Evolutionary conservation across 148 eudicot genomes (phyloP).

Genomic region (Mesembryanthemum crystallinum): DNA sequence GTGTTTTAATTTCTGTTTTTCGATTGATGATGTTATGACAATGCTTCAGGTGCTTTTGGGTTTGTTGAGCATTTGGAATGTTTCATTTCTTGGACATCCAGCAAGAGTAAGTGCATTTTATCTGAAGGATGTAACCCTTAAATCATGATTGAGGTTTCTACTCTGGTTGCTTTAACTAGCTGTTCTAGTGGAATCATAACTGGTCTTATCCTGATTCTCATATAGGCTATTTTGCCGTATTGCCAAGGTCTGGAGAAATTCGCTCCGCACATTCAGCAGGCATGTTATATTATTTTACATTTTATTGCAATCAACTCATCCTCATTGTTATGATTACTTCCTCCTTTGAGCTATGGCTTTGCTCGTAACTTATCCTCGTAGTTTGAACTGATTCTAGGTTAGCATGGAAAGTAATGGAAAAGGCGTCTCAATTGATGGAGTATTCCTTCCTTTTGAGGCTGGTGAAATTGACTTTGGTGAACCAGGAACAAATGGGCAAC

Average conservation of each 20-base stretch:
- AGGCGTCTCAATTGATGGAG: constrained; percentile 94
- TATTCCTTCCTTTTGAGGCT: constrained; percentile 70
- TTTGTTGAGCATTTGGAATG: constrained; percentile 93
- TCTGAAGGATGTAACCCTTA: background rate
- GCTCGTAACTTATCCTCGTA: background rate
- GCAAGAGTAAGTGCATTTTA: constrained; percentile 69
- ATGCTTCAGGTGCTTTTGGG: constrained; percentile 85
- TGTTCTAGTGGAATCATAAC: constrained; percentile 1
- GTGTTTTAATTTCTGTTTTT: background rate
- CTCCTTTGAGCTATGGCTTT: background rate
- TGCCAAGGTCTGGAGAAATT: constrained; percentile 94
- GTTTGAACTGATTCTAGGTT: constrained; percentile 47
- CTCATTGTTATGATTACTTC: background rate
- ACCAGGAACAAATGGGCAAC: constrained; percentile 99
- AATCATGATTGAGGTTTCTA: constrained; percentile 3
- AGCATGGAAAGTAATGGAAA: constrained; percentile 99
- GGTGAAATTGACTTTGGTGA: constrained; percentile 99
- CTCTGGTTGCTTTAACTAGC: background rate
- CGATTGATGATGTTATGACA: constrained; percentile 7
- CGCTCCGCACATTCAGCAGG: constrained; percentile 99
- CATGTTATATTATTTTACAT: constrained; percentile 25
- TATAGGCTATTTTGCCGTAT: constrained; percentile 93
- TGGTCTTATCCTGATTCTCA: constrained; percentile 2
- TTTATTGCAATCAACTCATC: constrained; percentile 8
- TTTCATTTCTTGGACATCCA: constrained; percentile 90